A percentile compares a stretch with the other conserved stretches of the same genome.
Conservation (phyloP, 2,329 filamentous ascomycete genomes). For the Laburnicola sp. region DNA sequence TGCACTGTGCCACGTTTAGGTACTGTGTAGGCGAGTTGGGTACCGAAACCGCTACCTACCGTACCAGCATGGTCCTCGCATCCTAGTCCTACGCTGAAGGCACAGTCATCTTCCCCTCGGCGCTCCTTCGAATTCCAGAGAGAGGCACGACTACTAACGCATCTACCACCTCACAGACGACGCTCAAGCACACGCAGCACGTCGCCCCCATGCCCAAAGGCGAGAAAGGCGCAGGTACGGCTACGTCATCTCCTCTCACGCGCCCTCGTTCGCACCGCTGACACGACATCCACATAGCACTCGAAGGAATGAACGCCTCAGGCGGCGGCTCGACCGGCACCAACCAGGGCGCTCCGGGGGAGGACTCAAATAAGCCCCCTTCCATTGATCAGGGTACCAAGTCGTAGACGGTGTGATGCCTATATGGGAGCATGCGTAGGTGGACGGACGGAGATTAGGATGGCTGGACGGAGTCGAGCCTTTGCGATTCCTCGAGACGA, state of each 20-base stretch:
- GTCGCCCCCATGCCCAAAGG: conserved; percentile 44
- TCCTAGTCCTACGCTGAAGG: too few relatives aligned
- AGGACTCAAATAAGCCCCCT: conserved; percentile 26
- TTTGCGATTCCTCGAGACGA: neutral
- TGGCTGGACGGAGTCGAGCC: neutral
- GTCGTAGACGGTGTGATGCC: neutral
- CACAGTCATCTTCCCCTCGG: too few relatives aligned
- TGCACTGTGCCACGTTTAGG: neutral
- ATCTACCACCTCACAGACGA: conserved; percentile 14
- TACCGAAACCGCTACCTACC: too few relatives aligned
- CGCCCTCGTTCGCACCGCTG: neutral
- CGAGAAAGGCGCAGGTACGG: conserved; percentile 45
- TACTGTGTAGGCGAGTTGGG: too few relatives aligned
- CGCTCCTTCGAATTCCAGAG: too few relatives aligned
- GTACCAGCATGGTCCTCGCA: too few relatives aligned
- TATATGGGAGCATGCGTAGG: neutral
- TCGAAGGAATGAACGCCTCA: conserved; percentile 42
- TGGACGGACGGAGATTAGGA: too few relatives aligned
- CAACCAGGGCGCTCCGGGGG: conserved; percentile 18
- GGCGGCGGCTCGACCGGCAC: conserved; percentile 35
- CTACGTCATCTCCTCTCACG: neutral
- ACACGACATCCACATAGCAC: conserved; percentile 12
- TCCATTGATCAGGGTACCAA: conserved; percentile 27
- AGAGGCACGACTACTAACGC: neutral
- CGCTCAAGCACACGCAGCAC: conserved; percentile 45